A percentile compares a stretch with the other conserved stretches of the same genome.
Conservation (phyloP, 306 rosid genomes). For the Lotus japonicus region DNA sequence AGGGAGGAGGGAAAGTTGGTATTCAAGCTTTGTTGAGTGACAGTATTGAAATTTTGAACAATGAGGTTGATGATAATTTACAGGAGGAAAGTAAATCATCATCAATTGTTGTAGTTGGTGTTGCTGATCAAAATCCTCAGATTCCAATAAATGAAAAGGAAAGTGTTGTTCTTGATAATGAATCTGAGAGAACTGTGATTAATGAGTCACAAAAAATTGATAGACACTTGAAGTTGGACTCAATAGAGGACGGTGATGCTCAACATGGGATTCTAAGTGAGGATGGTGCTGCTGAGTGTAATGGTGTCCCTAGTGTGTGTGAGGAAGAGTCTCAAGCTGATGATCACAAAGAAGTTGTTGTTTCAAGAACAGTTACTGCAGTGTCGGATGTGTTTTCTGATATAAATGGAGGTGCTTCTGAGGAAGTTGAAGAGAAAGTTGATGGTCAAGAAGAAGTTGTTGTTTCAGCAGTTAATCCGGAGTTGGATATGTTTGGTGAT, state of each 20-base stretch:
- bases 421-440: slow-evolving; percentile 23
- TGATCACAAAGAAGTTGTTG: not conserved
- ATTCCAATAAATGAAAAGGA: slow-evolving; percentile 6
- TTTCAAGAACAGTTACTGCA: slow-evolving; percentile 9
- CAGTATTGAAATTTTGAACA: slow-evolving; percentile 20
- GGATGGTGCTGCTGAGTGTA: slow-evolving; percentile 14
- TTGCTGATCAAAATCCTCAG: slow-evolving; percentile 24
- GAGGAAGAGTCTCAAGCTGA: slow-evolving; percentile 18
- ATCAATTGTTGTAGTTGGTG: slow-evolving; percentile 14
- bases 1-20: slow-evolving; percentile 16
- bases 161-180: slow-evolving; percentile 14
- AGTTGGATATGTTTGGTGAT: no score
- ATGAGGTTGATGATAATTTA: slow-evolving; percentile 18
- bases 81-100: slow-evolving; percentile 22
- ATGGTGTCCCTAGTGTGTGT: slow-evolving; percentile 2
- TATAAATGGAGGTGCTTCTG: not conserved
- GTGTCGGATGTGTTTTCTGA: slow-evolving; percentile 9
- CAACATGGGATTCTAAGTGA: not conserved
- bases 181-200: slow-evolving; percentile 2
- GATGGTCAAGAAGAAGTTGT: slow-evolving; percentile 13
- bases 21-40: slow-evolving; percentile 9
- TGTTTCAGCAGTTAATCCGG: no score
- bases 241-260: slow-evolving; percentile 23
- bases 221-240: slow-evolving; percentile 13
- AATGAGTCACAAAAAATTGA: slow-evolving; percentile 6